Conservation (phyloP, 1,139 yeast species). For the Yamadazyma siamensis region DNA sequence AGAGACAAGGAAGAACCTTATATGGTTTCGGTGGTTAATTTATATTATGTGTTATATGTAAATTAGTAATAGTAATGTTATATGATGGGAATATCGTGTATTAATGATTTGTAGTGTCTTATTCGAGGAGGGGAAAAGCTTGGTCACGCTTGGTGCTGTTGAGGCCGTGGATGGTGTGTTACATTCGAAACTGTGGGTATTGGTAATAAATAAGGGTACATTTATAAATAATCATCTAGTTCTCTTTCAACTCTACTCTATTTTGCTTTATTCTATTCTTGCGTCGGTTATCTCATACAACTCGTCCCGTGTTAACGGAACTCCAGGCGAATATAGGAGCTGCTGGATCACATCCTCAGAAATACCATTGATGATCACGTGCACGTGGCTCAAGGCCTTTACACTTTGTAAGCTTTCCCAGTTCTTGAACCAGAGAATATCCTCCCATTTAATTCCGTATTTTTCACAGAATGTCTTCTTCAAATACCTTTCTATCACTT, state of each 20-base stretch:
- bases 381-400: constrained; percentile 55
- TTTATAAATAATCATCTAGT: not conserved
- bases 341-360: constrained; percentile 17
- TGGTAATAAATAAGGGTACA: not conserved
- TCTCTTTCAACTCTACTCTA: constrained; percentile 1
- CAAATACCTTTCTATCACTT: constrained; percentile 37
- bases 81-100: constrained; percentile 8
- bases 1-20: constrained; percentile 99
- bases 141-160: no score
- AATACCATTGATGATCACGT: constrained; percentile 45
- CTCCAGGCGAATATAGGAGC: constrained; percentile 20
- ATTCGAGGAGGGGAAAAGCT: no score
- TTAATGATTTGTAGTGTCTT: constrained; percentile 1
- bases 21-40: constrained; percentile 99
- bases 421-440: constrained; percentile 59
- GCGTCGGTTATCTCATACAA: constrained; percentile 1
- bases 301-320: constrained; percentile 18
- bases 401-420: constrained; percentile 62
- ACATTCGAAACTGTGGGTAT: not conserved
- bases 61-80: constrained; percentile 10
- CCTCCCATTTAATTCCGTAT: constrained; percentile 31
- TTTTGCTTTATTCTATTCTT: not conserved
- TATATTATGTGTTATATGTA: constrained; percentile 10
- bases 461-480: constrained; percentile 38
- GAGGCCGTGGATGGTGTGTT: no score